Percentiles rank a stretch among this genome's conserved stretches.
phyloP scores from a whole-genome alignment of 2,329 filamentous ascomycete species.

The Nemania sp. region DNA sequence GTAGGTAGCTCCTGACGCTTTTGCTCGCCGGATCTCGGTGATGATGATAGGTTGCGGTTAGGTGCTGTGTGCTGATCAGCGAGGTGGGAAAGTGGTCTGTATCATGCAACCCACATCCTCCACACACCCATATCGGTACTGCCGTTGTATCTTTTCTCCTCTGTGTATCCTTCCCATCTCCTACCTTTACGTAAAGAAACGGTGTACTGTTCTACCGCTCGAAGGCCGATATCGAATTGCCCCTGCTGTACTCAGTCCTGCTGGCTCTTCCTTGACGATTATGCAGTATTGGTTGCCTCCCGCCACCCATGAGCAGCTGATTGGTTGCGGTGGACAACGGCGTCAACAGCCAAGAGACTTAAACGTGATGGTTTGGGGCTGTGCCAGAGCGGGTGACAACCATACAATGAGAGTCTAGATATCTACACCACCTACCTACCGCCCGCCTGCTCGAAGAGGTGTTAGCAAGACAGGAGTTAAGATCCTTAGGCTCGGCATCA shows the following conservation, averaged over 20 bases:
- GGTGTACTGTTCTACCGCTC: not conserved
- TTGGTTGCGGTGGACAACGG: slow-evolving; percentile 6
- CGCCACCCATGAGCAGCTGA: not conserved
- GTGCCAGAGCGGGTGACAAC: slow-evolving; percentile 12
- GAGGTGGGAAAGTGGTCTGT: not conserved
- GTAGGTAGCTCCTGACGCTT: no score
- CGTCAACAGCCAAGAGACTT: slow-evolving; percentile 10
- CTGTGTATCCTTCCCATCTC: not conserved
- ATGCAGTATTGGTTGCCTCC: slow-evolving; percentile 16
- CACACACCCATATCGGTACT: not conserved
- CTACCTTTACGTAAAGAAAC: slow-evolving; percentile 8
- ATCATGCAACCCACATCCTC: not conserved
- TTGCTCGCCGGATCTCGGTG: not conserved
- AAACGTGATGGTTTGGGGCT: slow-evolving; percentile 9
- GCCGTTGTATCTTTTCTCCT: not conserved
- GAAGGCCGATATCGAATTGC: not conserved
- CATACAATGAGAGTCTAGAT: not conserved
- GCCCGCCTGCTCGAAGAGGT: not conserved
- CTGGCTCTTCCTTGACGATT: not conserved
- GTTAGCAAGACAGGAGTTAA: slow-evolving; percentile 6
- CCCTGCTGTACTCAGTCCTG: not conserved
- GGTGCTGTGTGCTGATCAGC: not conserved
- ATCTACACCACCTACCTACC: not conserved
- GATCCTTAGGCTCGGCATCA: slow-evolving; percentile 11
- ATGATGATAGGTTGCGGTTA: not conserved